A percentile compares a stretch with the other conserved stretches of the same genome.
phyloP scores from a whole-genome alignment of 2,329 filamentous ascomycete species.

The Colletotrichum sidae region DNA sequence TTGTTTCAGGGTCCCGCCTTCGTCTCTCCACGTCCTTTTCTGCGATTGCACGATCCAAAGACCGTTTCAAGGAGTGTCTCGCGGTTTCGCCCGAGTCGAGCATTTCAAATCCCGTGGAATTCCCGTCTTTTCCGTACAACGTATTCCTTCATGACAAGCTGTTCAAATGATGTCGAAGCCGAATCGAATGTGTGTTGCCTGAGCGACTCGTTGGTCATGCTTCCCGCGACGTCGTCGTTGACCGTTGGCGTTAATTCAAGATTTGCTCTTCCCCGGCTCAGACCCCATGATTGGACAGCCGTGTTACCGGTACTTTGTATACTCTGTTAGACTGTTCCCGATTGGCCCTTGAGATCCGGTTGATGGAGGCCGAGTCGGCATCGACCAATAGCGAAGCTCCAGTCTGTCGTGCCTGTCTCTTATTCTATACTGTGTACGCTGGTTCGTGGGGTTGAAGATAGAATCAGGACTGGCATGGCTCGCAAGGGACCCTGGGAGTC shows the following conservation, averaged over 20 bases:
- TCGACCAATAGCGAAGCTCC: conserved; percentile 14
- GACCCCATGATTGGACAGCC: conserved; percentile 26
- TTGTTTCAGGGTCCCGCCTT: conserved; percentile 31
- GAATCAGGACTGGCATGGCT: conserved; percentile 8
- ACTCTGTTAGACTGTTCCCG: conserved; percentile 18
- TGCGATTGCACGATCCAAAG: conserved; percentile 3
- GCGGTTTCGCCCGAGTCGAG: conserved; percentile 32
- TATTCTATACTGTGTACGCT: background rate
- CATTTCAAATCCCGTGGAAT: background rate
- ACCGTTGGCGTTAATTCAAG: conserved; percentile 34
- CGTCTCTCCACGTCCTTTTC: background rate
- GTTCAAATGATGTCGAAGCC: background rate
- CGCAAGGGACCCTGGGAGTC: conserved; percentile 5
- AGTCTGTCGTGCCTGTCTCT: conserved; percentile 18
- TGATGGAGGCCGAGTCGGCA: background rate
- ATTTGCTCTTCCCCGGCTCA: conserved; percentile 25
- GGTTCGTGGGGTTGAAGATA: conserved; percentile 26
- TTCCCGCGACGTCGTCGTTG: conserved; percentile 7
- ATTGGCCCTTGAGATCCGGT: conserved; percentile 16
- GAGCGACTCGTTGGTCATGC: no score
- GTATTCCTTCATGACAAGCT: background rate
- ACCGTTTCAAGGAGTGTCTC: conserved; percentile 32
- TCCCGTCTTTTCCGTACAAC: background rate
- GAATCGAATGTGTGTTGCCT: no score
- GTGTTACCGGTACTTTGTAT: conserved; percentile 9